Base-by-base conservation (phyloP, 768 basidiomycete species). In the Wakefieldia striispora region DNA sequence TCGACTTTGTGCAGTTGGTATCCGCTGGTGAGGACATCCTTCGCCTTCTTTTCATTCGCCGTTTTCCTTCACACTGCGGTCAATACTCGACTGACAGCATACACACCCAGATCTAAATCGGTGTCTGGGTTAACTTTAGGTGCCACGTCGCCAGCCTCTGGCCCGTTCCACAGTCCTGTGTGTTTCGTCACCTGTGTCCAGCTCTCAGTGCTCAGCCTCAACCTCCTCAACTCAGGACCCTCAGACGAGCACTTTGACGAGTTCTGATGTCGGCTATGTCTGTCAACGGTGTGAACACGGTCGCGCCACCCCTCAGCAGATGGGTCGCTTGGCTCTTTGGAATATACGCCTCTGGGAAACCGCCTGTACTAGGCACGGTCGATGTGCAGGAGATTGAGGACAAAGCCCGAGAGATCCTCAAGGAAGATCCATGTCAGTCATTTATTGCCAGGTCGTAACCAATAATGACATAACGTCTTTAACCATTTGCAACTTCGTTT, bases 341-440 rank as follows among this genome's bases (percentile, higher is more conserved):
- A 19, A 57, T 63, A 29, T 63, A 63, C 17, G 39, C 36, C 1
- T 65, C 63, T 4, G 64, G 61, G 12, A 42, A 47, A 31, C 54
- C 57, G 4, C 63, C 63, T 2, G 63, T 60, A 13, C 66, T 83
- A 4, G 82, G 83, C 9, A 84, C 86, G 1, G 80, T 86, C 27
- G 71, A 75, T 17, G 72, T 79, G 39, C 75, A 82, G n/a, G 79
- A 83, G 56, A 77, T 88, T 34, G 84, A 88, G 59, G 73, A 72
- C 19, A 80, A 76, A 50, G 87, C 84, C 3, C 72, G 70, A 53
- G 81, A 86, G 60, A 79, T 72, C 46, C 70, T 86, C 46, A 81
- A 82, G 61, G 74, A 81, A 51, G 70, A 74, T 49, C 74, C 70
- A 53, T 78, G 85, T 80, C 58, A 45, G 75, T 49, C 7, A 21